Conservation (phyloP, 2,329 filamentous ascomycete species). For the Fusarium oxysporum region DNA sequence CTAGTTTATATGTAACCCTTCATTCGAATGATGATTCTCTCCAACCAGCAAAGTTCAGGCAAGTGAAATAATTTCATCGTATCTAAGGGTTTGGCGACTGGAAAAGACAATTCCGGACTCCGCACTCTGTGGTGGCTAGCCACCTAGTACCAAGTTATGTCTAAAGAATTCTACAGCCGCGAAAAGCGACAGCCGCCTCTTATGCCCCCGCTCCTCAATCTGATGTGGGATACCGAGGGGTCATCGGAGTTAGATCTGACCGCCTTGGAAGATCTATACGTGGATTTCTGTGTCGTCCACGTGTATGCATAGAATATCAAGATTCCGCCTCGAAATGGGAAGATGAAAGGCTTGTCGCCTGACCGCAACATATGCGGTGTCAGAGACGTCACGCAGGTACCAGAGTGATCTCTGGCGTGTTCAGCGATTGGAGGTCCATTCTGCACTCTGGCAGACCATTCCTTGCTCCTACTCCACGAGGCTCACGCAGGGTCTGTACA, state of each 20-base stretch:
- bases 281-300: conserved; percentile 14
- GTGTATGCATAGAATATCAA: neutral
- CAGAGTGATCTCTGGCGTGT: conserved; percentile 14
- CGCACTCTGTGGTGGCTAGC: neutral
- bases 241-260: conserved; percentile 26
- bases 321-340: neutral
- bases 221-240: conserved; percentile 21
- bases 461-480: conserved; percentile 40
- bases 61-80: neutral
- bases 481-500: conserved; percentile 42
- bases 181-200: conserved; percentile 39
- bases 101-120: conserved; percentile 13
- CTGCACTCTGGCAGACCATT: conserved; percentile 29
- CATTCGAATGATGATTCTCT: conserved; percentile 8
- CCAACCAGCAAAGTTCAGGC: conserved; percentile 11
- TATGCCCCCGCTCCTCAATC: conserved; percentile 1
- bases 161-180: conserved; percentile 35
- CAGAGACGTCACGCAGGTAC: conserved; percentile 46
- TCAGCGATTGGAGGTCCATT: conserved; percentile 18
- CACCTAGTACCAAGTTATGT: neutral
- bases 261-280: conserved; percentile 5
- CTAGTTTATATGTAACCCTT: conserved; percentile 11
- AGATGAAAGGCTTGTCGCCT: conserved; percentile 5
- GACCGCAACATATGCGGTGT: conserved; percentile 33
- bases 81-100: neutral